Base-by-base conservation (phyloP, 345 rosid genomes). In the Eucalyptus tenuipes region DNA sequence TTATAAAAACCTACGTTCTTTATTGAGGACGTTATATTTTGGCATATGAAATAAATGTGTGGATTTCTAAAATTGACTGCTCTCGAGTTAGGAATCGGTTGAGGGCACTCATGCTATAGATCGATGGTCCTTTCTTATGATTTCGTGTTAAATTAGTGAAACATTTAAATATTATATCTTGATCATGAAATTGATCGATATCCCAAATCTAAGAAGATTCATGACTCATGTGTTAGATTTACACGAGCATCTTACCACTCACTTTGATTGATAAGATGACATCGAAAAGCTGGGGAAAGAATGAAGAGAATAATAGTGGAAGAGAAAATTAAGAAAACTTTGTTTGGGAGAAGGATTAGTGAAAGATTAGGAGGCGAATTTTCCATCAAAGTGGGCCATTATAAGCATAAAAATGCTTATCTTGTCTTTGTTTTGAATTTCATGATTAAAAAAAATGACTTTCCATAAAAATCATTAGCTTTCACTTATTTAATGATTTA, bases 1-100 rank as follows among this genome's bases (percentile, higher is more conserved):
- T 75, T 1, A 6, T 2, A n/a, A 64, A n/a, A n/a, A 27, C 14
- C 16, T 0, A 29, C 0, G 8, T 27, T 61, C 33, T 29, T 61
- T 12, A 10, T 9, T 17, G 25, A 33, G 25, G 81, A 17, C 9
- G 44, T 71, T 10, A 33, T 71, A 71, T 5, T 75, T 20, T 37
- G 29, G 47, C 29, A 1, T 10, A 22, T 5, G 29, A 75, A 75
- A 75, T 75, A 75, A 40, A 40, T 40, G 47, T 6, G 7, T 40
- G 8, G 4, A 20, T 75, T 40, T 40, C 16, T 4, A 75, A 71
- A 75, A 75, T 40, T 1, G 5, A 75, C 27, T 20, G 14, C 15
- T 40, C 3, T 18, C 14, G 5, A 40, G 8, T 75, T 75, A 40
- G 24, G 44, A 71, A 71, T 16, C 24, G 2, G 6, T 71, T 33